Base-by-base conservation (phyloP, 176 grass and related monocot species). In the Phoenix dactylifera region DNA sequence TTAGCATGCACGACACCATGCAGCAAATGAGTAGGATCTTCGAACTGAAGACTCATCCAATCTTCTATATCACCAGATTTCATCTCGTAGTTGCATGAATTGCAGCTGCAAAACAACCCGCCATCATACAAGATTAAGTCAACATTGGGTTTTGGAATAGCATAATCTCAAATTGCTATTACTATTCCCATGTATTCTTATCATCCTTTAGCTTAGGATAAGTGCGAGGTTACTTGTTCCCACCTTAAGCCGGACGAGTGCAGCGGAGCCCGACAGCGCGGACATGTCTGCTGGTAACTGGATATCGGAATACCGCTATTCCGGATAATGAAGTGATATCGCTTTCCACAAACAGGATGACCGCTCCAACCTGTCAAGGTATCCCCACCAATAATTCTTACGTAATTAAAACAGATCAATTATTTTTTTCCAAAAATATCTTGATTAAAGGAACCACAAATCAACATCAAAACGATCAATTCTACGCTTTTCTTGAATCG, bases 271-370 rank as follows among this genome's bases (percentile, higher is more conserved):
- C 85, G 78, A 54, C 89, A 95, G 49, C 68, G 58, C 16, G 54
- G 55, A 52, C 89, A 95, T 28, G 49, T 71, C 63, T 57, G 59
- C 51, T 15, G 6, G 7, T 55, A 7, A 15, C 12, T 4, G 0
- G 28, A 16, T 16, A 17, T 48, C n/a, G 51, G 65, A 14, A 15
- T 62, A 7, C 54, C 57, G 0, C 60, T 62, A 10, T 85, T 82
- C 32, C 78, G 75, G 23, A 95, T 95, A 74, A 95, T 74, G 64
- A 88, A 95, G 59, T 95, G 89, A 55, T 88, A 95, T 26, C 79
- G 74, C 62, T 80, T 95, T 22, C 26, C 57, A 71, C 89, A 95
- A 17, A 95, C 89, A 24, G 89, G 89, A 67, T 88, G 78, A 25
- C 39, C 57, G 63, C 89, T 82, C 89, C 89, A 88, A 60, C 89